Evolutionary conservation across 2,329 filamentous ascomycete species (phyloP), one percentile per base, ranked within the genome.

Genomic region (Tolypocladium capitatum): DNA sequence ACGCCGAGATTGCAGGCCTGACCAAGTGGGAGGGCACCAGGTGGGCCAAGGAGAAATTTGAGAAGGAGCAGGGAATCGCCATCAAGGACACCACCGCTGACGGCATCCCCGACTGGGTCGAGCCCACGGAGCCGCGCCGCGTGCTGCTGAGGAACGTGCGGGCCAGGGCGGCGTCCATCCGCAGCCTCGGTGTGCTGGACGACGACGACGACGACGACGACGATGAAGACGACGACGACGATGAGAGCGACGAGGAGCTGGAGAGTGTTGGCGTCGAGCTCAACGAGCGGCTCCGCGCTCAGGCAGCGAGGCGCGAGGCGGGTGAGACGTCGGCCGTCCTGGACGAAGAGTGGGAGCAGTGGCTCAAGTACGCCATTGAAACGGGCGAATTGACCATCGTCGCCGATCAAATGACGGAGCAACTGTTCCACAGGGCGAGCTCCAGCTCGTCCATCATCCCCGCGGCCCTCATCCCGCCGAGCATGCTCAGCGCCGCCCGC

Each of bases 11-110:
- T 55, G 73, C 78, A 47, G 71, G 72, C 44, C 70, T 90, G 60
- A 89, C 85, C 49, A 83, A 85, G 59, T 91, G 85, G 85, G 85
- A 90, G 68, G 85, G 85, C 49, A 90, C 85, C 10, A 80, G 82
- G 52, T 90, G 85, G 85, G 86, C 86, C 51, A 83, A 88, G 60
- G 83, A 89, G 60, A 78, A 84, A 47, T 91, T 81, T 60, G 85
- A 91, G 69, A 74, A 75, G 49, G 85, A 90, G 59, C 83, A 88
- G 58, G 80, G 80, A 32, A 74, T 84, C 49, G 67, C 66, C 30
- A 87, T 91, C 52, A 65, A 69, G 43, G 86, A 91, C 59, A 88
- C 85, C 6, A 82, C 84, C 1, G 77, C 76, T 46, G 81, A 86
- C 56, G 81, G 76, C 24, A 81, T 90, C 49, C 67, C 70, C 4